Evolutionary conservation across 148 eudicot species (phyloP).

Genomic region (Mesembryanthemum crystallinum): DNA sequence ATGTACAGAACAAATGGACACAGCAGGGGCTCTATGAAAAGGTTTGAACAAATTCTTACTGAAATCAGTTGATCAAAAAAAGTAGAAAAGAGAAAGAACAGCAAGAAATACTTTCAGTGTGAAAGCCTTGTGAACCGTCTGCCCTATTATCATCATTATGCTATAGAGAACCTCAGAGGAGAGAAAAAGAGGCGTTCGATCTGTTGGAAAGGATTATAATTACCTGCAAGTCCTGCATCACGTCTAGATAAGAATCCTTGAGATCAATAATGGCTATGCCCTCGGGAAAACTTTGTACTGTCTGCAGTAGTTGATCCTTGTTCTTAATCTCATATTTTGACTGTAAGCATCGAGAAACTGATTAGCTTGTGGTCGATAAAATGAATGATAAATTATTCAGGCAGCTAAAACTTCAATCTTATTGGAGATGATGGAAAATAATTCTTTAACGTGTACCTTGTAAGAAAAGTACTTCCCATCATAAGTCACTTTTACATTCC

Average conservation of each 20-base stretch:
- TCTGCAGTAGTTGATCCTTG: conserved; percentile 48
- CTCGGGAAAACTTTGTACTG: conserved; percentile 62
- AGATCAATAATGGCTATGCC: conserved; percentile 85
- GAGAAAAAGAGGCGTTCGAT: background rate
- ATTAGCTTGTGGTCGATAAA: background rate
- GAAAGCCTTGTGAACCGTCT: no score
- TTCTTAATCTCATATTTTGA: conserved; percentile 72
- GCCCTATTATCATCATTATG: background rate
- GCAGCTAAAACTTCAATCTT: background rate
- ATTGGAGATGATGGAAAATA: background rate
- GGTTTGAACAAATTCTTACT: no score
- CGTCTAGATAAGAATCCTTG: conserved; percentile 81
- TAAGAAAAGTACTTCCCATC: conserved; percentile 78
- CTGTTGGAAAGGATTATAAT: background rate
- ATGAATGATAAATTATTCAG: background rate
- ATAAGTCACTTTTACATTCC: conserved; percentile 74
- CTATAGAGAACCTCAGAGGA: background rate
- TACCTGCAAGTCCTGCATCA: conserved; percentile 93
- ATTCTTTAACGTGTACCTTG: conserved; percentile 52
- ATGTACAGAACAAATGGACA: no score
- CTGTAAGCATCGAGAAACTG: conserved; percentile 33
- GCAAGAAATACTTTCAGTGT: no score
- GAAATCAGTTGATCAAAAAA: no score
- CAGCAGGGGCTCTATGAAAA: no score
- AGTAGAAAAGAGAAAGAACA: no score